A percentile compares a stretch with the other conserved stretches of the same genome.
These are phyloP conservation scores for Solanum boliviense DNA, from an alignment of 257 asterid species.

Conservation along the genomic window DNA sequence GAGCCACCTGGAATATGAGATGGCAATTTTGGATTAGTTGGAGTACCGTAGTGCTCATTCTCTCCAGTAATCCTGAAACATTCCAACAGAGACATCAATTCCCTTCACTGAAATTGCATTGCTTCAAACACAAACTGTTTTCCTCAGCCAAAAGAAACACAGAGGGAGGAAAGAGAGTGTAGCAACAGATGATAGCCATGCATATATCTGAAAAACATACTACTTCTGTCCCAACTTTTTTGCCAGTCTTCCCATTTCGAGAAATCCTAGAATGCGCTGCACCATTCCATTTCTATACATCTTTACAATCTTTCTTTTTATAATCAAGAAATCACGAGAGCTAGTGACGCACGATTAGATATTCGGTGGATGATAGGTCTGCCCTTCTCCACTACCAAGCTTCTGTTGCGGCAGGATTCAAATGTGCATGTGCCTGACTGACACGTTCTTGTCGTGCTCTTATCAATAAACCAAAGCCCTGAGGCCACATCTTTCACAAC, in stretches of 20 bases:
- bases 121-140: background rate
- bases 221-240: background rate
- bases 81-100: constrained; percentile 1
- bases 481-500: background rate
- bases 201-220: background rate
- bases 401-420: background rate
- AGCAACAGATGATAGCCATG: background rate
- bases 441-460: background rate
- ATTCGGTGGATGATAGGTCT: background rate
- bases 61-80: constrained; percentile 77
- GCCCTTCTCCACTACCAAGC: background rate
- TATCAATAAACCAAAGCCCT: background rate
- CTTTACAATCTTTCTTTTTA: background rate
- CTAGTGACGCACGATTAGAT: background rate
- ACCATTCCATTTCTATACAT: background rate
- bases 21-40: constrained; percentile 66
- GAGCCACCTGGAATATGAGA: constrained; percentile 87
- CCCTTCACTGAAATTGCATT: background rate
- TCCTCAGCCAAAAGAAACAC: background rate
- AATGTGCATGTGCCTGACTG: background rate
- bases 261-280: background rate
- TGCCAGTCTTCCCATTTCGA: background rate
- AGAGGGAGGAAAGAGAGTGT: background rate
- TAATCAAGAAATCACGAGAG: background rate
- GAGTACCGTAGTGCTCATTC: constrained; percentile 65